phyloP scores from a whole-genome alignment of 2,329 filamentous ascomycete genomes.

The Ophiostoma quercus region DNA sequence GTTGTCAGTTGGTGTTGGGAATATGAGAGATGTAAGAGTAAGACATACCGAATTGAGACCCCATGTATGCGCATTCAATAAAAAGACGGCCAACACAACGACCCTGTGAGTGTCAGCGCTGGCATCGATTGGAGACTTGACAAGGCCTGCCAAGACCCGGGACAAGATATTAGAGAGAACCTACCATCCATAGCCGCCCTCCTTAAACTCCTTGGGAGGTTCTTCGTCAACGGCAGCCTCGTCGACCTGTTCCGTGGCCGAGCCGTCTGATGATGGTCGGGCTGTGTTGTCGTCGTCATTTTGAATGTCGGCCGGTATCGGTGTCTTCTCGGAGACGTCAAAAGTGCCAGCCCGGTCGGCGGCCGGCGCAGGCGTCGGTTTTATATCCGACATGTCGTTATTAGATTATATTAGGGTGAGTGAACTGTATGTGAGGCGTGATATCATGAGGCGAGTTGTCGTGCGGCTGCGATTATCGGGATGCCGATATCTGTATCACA shows the following conservation, averaged over 20 bases:
- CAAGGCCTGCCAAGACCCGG: background rate
- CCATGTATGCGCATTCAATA: constrained; percentile 69
- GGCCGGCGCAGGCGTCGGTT: background rate
- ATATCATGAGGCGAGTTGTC: background rate
- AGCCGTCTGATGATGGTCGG: background rate
- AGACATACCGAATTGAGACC: constrained; percentile 59
- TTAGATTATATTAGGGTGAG: background rate
- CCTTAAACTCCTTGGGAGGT: constrained; percentile 37
- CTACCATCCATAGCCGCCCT: constrained; percentile 55
- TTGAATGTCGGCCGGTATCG: background rate
- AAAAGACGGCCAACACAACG: constrained; percentile 48
- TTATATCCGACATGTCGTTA: background rate
- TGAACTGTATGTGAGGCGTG: background rate
- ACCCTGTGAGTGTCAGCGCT: constrained; percentile 33
- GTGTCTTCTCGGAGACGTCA: background rate
- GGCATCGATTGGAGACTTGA: background rate
- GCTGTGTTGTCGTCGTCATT: background rate
- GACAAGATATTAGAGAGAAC: background rate
- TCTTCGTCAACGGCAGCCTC: constrained; percentile 22
- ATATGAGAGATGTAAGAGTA: background rate
- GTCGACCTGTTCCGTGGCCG: constrained; percentile 14
- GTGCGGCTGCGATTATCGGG: background rate
- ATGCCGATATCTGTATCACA: background rate
- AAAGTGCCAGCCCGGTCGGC: background rate
- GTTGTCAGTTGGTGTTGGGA: background rate